Evolutionary conservation across 139 green algal genomes (phyloP), one percentile per base, ranked within the genome.

Genomic region (Chlorella sp.): DNA sequence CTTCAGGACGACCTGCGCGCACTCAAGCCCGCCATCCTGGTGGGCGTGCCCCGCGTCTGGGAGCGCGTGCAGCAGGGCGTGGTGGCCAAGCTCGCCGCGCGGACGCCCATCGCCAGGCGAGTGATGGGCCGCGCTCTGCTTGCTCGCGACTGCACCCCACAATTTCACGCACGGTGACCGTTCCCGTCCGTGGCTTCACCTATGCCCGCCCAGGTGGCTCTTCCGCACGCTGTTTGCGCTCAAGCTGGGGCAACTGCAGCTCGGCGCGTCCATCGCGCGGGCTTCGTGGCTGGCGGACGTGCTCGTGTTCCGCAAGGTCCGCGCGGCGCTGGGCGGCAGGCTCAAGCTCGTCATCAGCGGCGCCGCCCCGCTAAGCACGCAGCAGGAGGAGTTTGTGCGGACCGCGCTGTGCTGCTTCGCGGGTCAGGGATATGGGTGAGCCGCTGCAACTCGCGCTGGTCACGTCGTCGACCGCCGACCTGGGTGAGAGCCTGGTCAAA

Each of bases 31-130:
- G 95, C 91, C 30, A 61, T 96, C 3, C 96, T 98, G 77, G 77
- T 85, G 49, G 93, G 92, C 35, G 93, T 97, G 72, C 93, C 93
- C 0, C 83, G 93, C 49, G 90, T 98, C 10, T 97, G 92, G 78
- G 93, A 98, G 74, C 82, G 91, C 3, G 49, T 72, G 27, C 29
- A 26, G 29, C 42, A 61, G 49, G 67, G 67, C 1, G 67, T 72
- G 29, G 14, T 30, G 27, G 14, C 17, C 35, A 72, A 72, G 27
- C 67, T 72, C 27, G 67, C 67, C 29, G 36, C 36, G 4, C 67
- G 67, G 3, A 63, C 67, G 20, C 49, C 67, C 29, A 72, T 72
- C 29, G 42, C 67, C 36, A 63, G 67, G 67, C 51, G 10, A 35
- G 63, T 29, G 26, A 4, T 49, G 59, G 10, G 42, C 42, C 10